Base-by-base conservation (phyloP, 2,329 filamentous ascomycete species). In the Fusarium torulosum region DNA sequence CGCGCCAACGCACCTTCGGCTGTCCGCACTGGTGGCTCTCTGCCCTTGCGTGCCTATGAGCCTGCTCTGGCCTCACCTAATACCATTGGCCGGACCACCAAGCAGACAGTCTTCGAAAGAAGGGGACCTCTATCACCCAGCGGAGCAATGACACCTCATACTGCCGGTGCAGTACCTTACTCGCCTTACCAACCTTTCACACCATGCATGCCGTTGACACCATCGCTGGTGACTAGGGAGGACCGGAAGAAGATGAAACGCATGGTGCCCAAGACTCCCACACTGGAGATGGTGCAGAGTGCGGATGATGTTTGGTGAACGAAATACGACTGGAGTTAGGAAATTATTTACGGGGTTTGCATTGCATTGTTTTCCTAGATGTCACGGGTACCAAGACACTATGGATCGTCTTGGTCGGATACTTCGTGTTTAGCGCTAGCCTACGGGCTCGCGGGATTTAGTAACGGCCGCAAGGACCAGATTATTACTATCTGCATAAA, bases 131-230 rank as follows among this genome's bases (percentile, higher is more conserved):
- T 86, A 56, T 87, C 86, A 4, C 88, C 89, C 4, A 79, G 78
- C 1, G 86, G 85, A 1, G 81, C 87, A 23, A 86, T 85, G 44
- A 90, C 88, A 4, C 91, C 91, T 0, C 86, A 82, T 75, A 88
- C 85, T 2, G 87, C 86, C 6, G 83, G 82, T 21, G 84, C 87
- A 2, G 85, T 89, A 21, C 91, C 91, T 3, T 94, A 94, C 77
- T 88, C 87, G 55, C 91, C 92, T 0, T 95, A 94, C 71, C 92
- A 94, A 81, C 92, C 92, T 1, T 92, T 90, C 75, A 91, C 90
- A 8, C 91, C 91, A 2, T 83, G 92, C 46, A 85, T 93, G 50
- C 92, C 92, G 2, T 87, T 94, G 47, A 94, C 92, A 29, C 91
- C 92, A n/a, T 88, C 87, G 20, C 79, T 95, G 45, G 88, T 92